A percentile compares a stretch with the other conserved stretches of the same genome.
These are phyloP conservation scores for Globomyces pollinis-pini DNA, from an alignment of 192 early-diverging fungal genomes.

Conservation along the genomic window DNA sequence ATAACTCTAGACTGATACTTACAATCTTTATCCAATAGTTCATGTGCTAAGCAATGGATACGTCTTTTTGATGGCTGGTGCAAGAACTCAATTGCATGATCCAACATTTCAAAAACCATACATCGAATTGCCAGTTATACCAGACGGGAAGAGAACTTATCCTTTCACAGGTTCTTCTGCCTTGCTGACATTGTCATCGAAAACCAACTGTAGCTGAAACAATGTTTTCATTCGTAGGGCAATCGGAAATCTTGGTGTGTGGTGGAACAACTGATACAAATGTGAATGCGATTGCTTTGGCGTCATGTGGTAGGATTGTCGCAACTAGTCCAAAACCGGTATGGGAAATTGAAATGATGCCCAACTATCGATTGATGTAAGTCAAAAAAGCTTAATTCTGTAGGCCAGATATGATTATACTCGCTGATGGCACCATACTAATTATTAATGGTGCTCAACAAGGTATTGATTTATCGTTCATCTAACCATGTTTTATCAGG, in stretches of 20 bases:
- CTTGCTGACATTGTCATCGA: constrained; percentile 46
- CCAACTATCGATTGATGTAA: constrained; percentile 7
- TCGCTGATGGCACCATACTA: constrained; percentile 45
- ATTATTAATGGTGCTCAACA: constrained; percentile 47
- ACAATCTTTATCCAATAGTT: constrained; percentile 17
- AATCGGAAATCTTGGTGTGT: constrained; percentile 48
- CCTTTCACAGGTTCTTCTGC: constrained; percentile 47
- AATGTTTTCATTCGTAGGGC: too few relatives aligned
- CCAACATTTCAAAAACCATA: constrained; percentile 24
- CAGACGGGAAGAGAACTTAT: constrained; percentile 37
- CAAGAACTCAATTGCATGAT: background rate
- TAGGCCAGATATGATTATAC: constrained; percentile 23
- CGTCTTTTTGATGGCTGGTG: constrained; percentile 33
- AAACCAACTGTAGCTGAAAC: constrained; percentile 48
- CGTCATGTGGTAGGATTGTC: constrained; percentile 8
- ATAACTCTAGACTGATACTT: background rate
- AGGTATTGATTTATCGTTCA: constrained; percentile 50
- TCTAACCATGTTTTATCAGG: constrained; percentile 20
- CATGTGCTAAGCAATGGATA: background rate
- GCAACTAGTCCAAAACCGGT: constrained; percentile 7
- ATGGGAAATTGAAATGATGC: constrained; percentile 23
- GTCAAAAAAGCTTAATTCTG: too few relatives aligned
- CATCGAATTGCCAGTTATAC: constrained; percentile 37
- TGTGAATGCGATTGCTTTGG: constrained; percentile 1
- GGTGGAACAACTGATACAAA: constrained; percentile 33